Base-by-base conservation (phyloP, 345 rosid species). In the Iberis pinnata region DNA sequence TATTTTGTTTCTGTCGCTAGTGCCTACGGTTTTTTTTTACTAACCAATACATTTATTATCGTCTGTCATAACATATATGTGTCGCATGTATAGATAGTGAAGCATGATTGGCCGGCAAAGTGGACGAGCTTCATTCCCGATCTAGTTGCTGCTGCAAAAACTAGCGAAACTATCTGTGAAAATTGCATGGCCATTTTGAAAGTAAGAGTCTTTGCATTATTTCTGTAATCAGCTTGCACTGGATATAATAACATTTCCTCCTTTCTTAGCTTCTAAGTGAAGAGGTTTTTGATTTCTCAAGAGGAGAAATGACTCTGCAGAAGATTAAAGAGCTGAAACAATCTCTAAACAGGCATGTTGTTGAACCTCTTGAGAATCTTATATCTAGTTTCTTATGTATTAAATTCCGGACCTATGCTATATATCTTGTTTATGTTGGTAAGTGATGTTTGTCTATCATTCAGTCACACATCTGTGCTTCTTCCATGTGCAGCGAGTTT, bases 81-180 rank as follows among this genome's bases (percentile, higher is more conserved):
- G 54, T 26, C 47, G 15, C 51, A 49, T 59, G 19, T 32, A n/a
- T 80, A 93, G 99, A 93, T 93, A 56, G 73, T 93, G 69, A 93
- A 93, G 74, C 99, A 93, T 70, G 99, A 93, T 60, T 93, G 99
- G 99, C 99, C 97, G 36, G 78, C 82, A 49, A 83, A 96, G 67
- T 93, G 99, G 99, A 75, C 72, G 61, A 88, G 99, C 75, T 93
- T 88, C 71, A 83, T 93, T 64, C 99, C 99, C 26, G 99, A 88
- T 74, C 89, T 93, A 53, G 97, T 93, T 76, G 81, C 95, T 4
- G 99, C 99, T 15, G 97, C 99, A 51, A 93, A 83, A 83, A 86
- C 97, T n/a, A 93, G 95, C 8, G 99, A 93, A 93, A 93, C 97
- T 39, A 82, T 93, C 64, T 93, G 99, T 43, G 99, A 88, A 67